These are phyloP conservation scores for Herpetospermum pedunculosum DNA, from an alignment of 306 rosid genomes.

Conservation along the genomic window DNA sequence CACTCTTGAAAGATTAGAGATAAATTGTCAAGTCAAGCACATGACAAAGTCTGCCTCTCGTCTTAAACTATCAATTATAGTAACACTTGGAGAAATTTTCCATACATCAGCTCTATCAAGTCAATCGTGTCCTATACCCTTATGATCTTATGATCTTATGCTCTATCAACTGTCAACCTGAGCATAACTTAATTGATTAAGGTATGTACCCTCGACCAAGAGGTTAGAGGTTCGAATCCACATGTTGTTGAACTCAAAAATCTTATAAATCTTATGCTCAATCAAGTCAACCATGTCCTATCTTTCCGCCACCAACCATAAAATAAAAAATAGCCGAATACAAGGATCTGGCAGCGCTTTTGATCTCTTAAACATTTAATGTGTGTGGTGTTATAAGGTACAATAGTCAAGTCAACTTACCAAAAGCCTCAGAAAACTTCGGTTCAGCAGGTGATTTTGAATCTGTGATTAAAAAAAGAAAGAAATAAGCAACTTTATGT, in stretches of 20 bases:
- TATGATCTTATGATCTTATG: background rate
- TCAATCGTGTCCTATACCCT: background rate
- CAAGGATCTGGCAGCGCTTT: background rate
- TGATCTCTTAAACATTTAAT: background rate
- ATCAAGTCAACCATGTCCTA: background rate
- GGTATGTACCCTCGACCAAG: too few relatives aligned
- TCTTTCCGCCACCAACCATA: background rate
- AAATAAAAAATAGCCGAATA: background rate
- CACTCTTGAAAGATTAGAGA: background rate
- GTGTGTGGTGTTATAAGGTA: constrained; percentile 1
- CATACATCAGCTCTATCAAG: background rate
- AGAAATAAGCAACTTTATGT: constrained; percentile 6
- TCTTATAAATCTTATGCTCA: too few relatives aligned
- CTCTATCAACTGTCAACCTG: background rate
- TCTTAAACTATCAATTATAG: background rate
- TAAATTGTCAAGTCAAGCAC: background rate
- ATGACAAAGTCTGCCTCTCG: background rate
- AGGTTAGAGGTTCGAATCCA: too few relatives aligned
- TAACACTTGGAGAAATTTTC: background rate
- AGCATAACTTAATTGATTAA: too few relatives aligned
- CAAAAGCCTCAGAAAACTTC: constrained; percentile 76
- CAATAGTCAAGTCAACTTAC: constrained; percentile 38
- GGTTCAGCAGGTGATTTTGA: constrained; percentile 62
- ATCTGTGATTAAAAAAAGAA: constrained; percentile 43
- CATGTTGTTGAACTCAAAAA: too few relatives aligned